A percentile compares a stretch with the other conserved stretches of the same genome.
phyloP scores from a whole-genome alignment of 306 rosid genomes.

The Mucuna pruriens region DNA sequence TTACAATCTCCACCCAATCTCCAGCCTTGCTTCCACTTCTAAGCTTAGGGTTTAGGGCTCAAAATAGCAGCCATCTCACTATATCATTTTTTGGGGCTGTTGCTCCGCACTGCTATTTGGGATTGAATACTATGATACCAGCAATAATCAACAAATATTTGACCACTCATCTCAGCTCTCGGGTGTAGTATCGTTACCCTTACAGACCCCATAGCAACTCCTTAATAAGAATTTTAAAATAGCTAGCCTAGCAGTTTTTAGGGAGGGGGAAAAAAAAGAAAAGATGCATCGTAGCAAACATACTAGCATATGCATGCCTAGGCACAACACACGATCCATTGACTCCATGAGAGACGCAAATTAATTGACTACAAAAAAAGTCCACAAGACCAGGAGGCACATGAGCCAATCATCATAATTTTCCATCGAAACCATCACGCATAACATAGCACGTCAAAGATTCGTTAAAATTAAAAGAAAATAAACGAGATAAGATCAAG shows the following conservation, averaged over 20 bases:
- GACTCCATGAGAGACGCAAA: slow-evolving; percentile 19
- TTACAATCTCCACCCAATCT: background rate
- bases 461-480: background rate
- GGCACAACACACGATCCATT: slow-evolving; percentile 30
- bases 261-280: background rate
- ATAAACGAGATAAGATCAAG: slow-evolving; percentile 1
- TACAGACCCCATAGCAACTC: background rate
- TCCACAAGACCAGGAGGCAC: slow-evolving; percentile 23
- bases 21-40: background rate
- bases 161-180: background rate
- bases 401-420: background rate
- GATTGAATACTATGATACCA: background rate
- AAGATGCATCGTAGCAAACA: slow-evolving; percentile 3
- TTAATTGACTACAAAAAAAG: background rate
- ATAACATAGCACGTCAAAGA: background rate
- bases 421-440: slow-evolving; percentile 20
- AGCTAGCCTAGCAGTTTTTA: background rate
- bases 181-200: slow-evolving; percentile 1
- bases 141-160: background rate
- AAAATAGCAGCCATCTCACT: background rate
- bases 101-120: background rate
- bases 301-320: slow-evolving; percentile 10
- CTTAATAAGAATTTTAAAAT: background rate
- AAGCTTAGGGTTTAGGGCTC: background rate
- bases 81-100: background rate